Conservation (phyloP, 148 eudicot species). For the Rhododendron ovatum region DNA sequence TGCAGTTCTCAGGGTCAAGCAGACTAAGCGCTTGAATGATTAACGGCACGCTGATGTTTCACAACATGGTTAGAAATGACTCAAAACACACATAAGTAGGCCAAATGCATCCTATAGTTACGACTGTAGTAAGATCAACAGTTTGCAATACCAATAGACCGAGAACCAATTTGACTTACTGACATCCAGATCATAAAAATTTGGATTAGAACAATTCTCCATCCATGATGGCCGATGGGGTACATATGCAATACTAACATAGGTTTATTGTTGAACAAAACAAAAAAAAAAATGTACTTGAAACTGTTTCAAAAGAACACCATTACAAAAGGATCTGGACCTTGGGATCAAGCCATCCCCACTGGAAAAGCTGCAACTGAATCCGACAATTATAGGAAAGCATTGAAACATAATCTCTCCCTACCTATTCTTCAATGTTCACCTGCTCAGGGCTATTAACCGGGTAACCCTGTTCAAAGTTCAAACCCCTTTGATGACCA, state of each 20-base stretch:
- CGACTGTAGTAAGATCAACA: not conserved
- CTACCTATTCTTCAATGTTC: slow-evolving; percentile 26
- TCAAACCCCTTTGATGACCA: not conserved
- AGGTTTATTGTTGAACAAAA: not conserved
- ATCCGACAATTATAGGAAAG: slow-evolving; percentile 37
- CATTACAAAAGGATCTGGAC: not conserved
- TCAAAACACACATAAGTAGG: not conserved
- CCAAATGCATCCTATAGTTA: not conserved
- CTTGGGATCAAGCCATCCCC: slow-evolving; percentile 29
- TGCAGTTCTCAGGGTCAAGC: not conserved
- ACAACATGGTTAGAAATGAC: not conserved
- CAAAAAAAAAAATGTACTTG: not conserved
- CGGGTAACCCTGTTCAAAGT: too few species aligned
- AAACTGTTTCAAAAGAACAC: not conserved
- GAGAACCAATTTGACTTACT: not conserved
- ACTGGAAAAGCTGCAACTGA: slow-evolving; percentile 36
- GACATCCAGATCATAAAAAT: not conserved
- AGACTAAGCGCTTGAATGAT: not conserved
- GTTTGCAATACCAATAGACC: not conserved
- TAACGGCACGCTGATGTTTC: not conserved
- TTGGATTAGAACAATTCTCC: not conserved
- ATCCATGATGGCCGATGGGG: not conserved
- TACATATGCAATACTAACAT: not conserved
- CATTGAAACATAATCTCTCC: slow-evolving; percentile 24
- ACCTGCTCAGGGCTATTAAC: not conserved